phyloP scores from a whole-genome alignment of 108 stramenopile species.

The Phaeodactylum tricornutum region DNA sequence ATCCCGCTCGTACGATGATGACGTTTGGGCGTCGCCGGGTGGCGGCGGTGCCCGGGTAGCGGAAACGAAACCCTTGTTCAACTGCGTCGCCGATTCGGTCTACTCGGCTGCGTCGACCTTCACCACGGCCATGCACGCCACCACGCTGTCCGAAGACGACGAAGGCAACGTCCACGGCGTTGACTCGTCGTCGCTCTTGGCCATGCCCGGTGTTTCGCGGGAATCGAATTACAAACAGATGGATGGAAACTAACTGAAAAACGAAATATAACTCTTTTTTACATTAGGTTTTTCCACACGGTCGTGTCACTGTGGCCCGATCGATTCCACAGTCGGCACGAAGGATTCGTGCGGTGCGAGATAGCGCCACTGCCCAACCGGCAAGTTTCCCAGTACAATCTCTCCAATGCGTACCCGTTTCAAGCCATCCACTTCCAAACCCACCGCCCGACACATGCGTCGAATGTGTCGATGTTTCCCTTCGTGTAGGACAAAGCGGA shows the following conservation, averaged over 20 bases:
- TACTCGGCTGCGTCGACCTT: constrained; percentile 29
- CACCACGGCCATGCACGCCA: constrained; percentile 15
- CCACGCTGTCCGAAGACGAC: constrained; percentile 31
- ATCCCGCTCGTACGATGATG: constrained; percentile 15
- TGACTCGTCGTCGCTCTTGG: constrained; percentile 50
- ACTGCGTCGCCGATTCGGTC: constrained; percentile 69
- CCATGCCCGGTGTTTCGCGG: too few species aligned
- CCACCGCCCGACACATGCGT: constrained; percentile 63
- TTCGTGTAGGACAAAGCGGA: constrained; percentile 59
- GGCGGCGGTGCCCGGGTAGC: constrained; percentile 56
- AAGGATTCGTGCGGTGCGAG: too few species aligned
- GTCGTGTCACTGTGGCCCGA: too few species aligned
- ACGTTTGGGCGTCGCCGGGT: constrained; percentile 18
- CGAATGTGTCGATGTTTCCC: constrained; percentile 75
- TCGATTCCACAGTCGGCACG: too few species aligned
- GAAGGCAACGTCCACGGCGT: constrained; percentile 74
- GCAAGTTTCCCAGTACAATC: constrained; percentile 35
- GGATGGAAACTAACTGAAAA: too few species aligned
- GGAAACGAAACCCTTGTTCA: constrained; percentile 53
- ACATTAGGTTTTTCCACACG: too few species aligned
- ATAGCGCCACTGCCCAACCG: constrained; percentile 48
- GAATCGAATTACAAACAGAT: too few species aligned
- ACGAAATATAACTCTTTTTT: too few species aligned
- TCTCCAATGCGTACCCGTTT: constrained; percentile 52
- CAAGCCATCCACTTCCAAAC: constrained; percentile 46